Evolutionary conservation across 1,284 basidiomycete species (phyloP), one percentile per base, ranked within the genome.

Genomic region (Apiotrichum domesticum): DNA sequence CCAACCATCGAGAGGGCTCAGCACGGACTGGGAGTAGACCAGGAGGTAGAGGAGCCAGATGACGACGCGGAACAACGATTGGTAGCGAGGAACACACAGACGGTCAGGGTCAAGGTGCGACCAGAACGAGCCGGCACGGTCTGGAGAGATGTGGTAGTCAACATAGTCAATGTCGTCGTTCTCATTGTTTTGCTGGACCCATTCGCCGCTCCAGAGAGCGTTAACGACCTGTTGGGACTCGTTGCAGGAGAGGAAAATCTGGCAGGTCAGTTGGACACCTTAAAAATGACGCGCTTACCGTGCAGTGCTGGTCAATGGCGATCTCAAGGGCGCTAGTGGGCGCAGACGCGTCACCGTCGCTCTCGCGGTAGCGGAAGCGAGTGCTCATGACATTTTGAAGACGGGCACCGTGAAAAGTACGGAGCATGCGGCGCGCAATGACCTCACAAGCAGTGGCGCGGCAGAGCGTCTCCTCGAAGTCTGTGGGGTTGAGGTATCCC

Each of bases 361-460:
- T 68, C 70, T 91, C 85, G 47, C 80, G 76, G 67, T 87, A 85
- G 51, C 82, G 81, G 75, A 85, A 93, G 1, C 93, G 82, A 5
- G 84, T 85, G 43, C 70, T 74, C 84, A 94, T 86, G 63, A 91
- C 82, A 3, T 79, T 76, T 51, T 82, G 80, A 33, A 90, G 75
- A 52, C 81, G 81, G 51, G 90, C 88, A 6, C 79, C 77, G 0
- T 85, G 78, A 9, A 84, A 72, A 42, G 80, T 74, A 70, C 92
- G 88, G 9, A 93, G 81, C 51, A 94, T 85, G 56, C 86, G 80
- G 51, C 91, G 83, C 4, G 93, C 93, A 14, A 96, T 78, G 2
- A 90, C 87, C 75, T 96, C 92, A 67, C 92, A 95, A 3, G 92
- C 87, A 35, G 82, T 81, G 46, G 87, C 90, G 86, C 92, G 82